A percentile compares a stretch with the other conserved stretches of the same genome.
These are phyloP conservation scores for Cenococcum geophilum DNA, from an alignment of 495 filamentous ascomycete genomes.

Conservation along the genomic window DNA sequence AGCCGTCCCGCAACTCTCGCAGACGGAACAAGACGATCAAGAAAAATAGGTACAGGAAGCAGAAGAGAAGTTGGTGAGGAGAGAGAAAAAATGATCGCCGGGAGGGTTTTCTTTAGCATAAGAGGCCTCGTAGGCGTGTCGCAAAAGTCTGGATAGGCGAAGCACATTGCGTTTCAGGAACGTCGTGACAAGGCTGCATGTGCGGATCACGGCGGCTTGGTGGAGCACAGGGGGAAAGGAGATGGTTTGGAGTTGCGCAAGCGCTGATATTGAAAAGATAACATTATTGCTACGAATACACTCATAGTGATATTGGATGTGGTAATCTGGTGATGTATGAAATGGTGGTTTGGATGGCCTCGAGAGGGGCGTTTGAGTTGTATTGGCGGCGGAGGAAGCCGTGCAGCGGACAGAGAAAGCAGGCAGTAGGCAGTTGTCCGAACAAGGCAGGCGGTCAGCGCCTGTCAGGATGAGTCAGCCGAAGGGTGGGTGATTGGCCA, in stretches of 20 bases:
- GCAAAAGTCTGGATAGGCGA: constrained; percentile 16
- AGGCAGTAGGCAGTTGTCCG: too few species aligned
- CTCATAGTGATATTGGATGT: neutral
- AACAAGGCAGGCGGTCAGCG: too few species aligned
- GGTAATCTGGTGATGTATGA: neutral
- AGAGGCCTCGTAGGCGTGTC: constrained; percentile 20
- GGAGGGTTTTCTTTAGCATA: constrained; percentile 24
- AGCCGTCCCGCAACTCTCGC: constrained; percentile 30
- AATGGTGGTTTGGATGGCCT: too few species aligned
- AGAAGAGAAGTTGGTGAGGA: constrained; percentile 18
- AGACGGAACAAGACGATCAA: constrained; percentile 18
- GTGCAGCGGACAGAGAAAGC: too few species aligned
- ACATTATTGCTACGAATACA: neutral
- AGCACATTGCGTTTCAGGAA: constrained; percentile 24
- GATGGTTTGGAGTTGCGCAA: constrained; percentile 15
- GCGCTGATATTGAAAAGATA: neutral
- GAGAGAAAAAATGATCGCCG: constrained; percentile 10
- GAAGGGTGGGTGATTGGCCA: neutral
- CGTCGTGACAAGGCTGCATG: constrained; percentile 7
- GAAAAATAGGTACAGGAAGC: constrained; percentile 5
- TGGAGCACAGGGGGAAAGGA: neutral
- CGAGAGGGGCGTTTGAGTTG: too few species aligned
- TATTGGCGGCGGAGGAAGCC: too few species aligned
- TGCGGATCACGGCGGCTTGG: constrained; percentile 20
- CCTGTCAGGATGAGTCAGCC: too few species aligned